Base-by-base conservation (phyloP, 2,329 filamentous ascomycete species). In the Pyricularia grisea region DNA sequence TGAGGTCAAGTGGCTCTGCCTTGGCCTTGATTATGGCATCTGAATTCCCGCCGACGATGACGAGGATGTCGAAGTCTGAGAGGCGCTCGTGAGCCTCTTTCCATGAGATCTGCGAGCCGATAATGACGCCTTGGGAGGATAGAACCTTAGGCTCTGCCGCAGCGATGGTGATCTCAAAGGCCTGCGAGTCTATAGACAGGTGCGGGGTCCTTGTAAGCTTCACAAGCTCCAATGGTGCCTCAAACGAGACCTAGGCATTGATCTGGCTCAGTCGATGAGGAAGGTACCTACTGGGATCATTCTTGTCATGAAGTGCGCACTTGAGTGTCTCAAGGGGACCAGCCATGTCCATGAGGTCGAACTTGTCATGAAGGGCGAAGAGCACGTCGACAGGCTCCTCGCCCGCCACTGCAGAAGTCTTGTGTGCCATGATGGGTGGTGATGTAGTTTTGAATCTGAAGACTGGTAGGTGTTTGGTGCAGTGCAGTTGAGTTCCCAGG, bases 31-130 rank as follows among this genome's bases (percentile, higher is more conserved):
- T 80, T 71, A 93, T 79, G 55, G 82, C 79, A 31, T 89, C 85
- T 70, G 82, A 81, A 76, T 87, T 85, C 76, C 92, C 92, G 75
- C 92, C 92, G 31, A 93, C 85, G 72, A 96, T 82, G 78, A 95
- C 84, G 73, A 96, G 84, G 71, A 95, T 84, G 78, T 96, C 92
- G 77, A 91, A 94, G 72, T 93, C 90, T 73, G 89, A 82, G 66
- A 93, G 86, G 73, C 84, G 84, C 70, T 92, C 87, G 79, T 92
- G 85, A 71, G 92, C 92, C 76, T 94, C 91, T 76, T 91, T 90
- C 84, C 87, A 93, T 77, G 88, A 84, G 78, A 94, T 89, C 79
- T 95, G 90, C 71, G 91, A 88, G 75, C 87, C 87, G 78, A 95
- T 82, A 74, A 88, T 83, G 76, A 90, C 85, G 73, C 91, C 91